Evolutionary conservation across 2,329 filamentous ascomycete genomes (phyloP), one percentile per base, ranked within the genome.

Genomic region (Fusarium clavum): DNA sequence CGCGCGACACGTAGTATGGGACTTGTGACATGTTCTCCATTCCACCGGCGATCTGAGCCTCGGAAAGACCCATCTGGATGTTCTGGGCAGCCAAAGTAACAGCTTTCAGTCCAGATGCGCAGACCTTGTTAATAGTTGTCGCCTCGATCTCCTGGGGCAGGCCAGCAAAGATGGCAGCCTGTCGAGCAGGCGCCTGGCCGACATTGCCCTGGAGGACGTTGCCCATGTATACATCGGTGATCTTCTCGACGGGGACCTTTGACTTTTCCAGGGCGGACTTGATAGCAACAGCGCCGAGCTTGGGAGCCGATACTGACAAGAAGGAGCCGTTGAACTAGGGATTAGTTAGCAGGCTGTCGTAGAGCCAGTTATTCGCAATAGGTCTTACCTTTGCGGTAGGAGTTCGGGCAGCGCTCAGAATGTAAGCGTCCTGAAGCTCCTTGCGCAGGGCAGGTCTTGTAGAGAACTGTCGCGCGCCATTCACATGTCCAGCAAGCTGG

Each of bases 11-110:
- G 78, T 98, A 98, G 81, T 97, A 97, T 5, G 96, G 96, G 7
- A 97, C 94, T 41, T 92, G 88, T 8, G 93, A 93, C 96, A 99
- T 99, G 81, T 93, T 98, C 84, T 99, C 96, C 92, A 99, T 98
- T 57, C 96, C 96, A 67, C 96, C 96, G 2, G 96, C 96, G 10
- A 98, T 86, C 79, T 97, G 92, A 1, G 92, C 94, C 76, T 97
- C 93, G 18, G 94, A 89, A 12, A 97, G 86, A 8, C 96, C 95
- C 13, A 99, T 88, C 81, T 98, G 93, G 74, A 98, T 97, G 77
- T 97, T 96, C 77, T 97, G 94, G 2, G 95, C 95, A 2, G 95
- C 96, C 46, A 98, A 87, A 24, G 88, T 90, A 7, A 98, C 94
- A 3, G 96, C 92, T 81, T 99, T 99, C 71, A 99, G 85, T 8